These are phyloP conservation scores for Lyophyllum atratum DNA, from an alignment of 768 basidiomycete genomes.

Conservation along the genomic window DNA sequence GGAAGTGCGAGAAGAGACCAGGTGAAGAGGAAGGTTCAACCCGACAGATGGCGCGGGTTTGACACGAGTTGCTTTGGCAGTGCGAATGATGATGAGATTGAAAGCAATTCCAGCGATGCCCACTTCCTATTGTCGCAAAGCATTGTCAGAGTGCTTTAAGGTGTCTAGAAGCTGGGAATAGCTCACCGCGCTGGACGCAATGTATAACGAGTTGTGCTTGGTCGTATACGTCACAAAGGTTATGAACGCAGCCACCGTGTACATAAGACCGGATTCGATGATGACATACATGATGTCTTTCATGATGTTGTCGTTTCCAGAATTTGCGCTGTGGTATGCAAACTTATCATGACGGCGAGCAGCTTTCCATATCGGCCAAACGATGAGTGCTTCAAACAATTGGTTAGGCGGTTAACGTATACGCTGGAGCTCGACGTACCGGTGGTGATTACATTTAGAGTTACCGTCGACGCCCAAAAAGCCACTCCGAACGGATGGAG, in stretches of 20 bases:
- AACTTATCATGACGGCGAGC: background rate
- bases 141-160: too few relatives aligned
- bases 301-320: background rate
- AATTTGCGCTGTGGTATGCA: background rate
- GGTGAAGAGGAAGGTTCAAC: too few relatives aligned
- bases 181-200: conserved; percentile 2
- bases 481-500: background rate
- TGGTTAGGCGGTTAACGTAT: background rate
- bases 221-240: conserved; percentile 8
- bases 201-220: conserved; percentile 1
- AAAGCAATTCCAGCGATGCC: conserved; percentile 7
- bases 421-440: background rate
- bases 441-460: background rate
- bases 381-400: background rate
- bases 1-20: too few relatives aligned
- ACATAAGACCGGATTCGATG: conserved; percentile 4
- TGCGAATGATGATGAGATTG: conserved; percentile 8
- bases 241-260: conserved; percentile 2
- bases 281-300: background rate
- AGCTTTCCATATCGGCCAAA: too few relatives aligned
- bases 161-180: background rate
- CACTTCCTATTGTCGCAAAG: conserved; percentile 3
- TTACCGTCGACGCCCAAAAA: conserved; percentile 1
- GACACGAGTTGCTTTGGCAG: background rate
- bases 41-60: too few relatives aligned